Base-by-base conservation (phyloP, 139 green algal species). In the Tetradesmus lagerheimii region DNA sequence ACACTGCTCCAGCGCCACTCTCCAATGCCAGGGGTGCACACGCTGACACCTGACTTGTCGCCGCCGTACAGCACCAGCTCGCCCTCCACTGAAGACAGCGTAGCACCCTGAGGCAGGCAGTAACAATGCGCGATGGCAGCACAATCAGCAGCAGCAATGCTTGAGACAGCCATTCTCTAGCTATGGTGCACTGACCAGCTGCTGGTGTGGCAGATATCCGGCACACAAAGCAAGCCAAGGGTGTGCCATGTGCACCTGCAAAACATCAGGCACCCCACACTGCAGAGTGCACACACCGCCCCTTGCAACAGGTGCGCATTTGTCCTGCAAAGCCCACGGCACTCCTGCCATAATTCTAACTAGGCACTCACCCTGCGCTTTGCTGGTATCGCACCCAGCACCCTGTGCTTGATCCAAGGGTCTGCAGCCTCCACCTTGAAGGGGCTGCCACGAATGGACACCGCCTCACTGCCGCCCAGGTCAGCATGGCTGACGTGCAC, bases 11-110 rank as follows among this genome's bases (percentile, higher is more conserved):
- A 98, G 31, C 91, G 91, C 93, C 95, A 96, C 47, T 93, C 86
- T 12, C 75, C 90, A 41, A 31, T 84, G 77, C 90, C 93, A 93
- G 82, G 96, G 50, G 88, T 93, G 89, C 96, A 96, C 16, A 97
- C 86, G 41, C 71, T 91, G 14, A 97, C 86, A 20, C 94, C 94
- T 14, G 89, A 93, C 83, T 96, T 96, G 88, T 97, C 93, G 20
- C 94, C 95, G 37, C 96, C 95, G 85, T 95, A 97, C 47, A 97
- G 76, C 35, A 98, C 92, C 27, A 98, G 83, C 64, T 96, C 88
- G 15, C 81, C 87, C 43, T 91, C 94, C 4, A 97, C 16, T 0
- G 89, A 76, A 1, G 71, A 67, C 38, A 97, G 77, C 11, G 82
- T 93, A 25, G 88, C 74, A n/a, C 94, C 95, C 86, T 89, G 31